phyloP scores from a whole-genome alignment of 1,284 basidiomycete species.

The Trichosporon sp. region DNA sequence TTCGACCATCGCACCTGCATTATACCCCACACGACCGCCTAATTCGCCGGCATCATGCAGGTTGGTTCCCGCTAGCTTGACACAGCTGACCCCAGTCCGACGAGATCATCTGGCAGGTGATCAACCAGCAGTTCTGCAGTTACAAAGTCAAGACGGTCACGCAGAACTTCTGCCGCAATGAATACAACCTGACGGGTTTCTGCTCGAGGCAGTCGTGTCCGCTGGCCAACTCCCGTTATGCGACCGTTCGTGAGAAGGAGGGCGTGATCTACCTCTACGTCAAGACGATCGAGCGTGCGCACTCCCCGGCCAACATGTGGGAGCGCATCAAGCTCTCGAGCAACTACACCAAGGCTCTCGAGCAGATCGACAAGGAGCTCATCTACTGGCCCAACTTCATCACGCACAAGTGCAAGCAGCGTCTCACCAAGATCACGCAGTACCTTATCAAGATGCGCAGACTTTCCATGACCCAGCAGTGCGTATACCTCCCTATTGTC shows the following conservation, averaged over 20 bases:
- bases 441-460: slow-evolving; percentile 98
- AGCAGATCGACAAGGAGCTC: slow-evolving; percentile 94
- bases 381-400: slow-evolving; percentile 97
- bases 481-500: slow-evolving; percentile 38
- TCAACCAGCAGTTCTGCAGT: slow-evolving; percentile 85
- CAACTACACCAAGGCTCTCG: slow-evolving; percentile 89
- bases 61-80: slow-evolving; percentile 19
- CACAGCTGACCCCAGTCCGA: slow-evolving; percentile 60
- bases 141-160: slow-evolving; percentile 96
- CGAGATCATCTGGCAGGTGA: slow-evolving; percentile 93
- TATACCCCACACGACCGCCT: not conserved
- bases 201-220: slow-evolving; percentile 96
- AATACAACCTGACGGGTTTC: slow-evolving; percentile 97
- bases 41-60: slow-evolving; percentile 31
- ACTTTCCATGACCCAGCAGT: slow-evolving; percentile 83
- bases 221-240: slow-evolving; percentile 92
- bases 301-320: slow-evolving; percentile 95
- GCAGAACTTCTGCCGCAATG: slow-evolving; percentile 97
- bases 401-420: slow-evolving; percentile 98
- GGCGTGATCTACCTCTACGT: slow-evolving; percentile 92
- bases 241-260: slow-evolving; percentile 92
- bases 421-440: slow-evolving; percentile 97
- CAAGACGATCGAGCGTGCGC: slow-evolving; percentile 96
- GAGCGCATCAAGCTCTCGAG: slow-evolving; percentile 88
- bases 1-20: not conserved